phyloP scores from a whole-genome alignment of 805 yeast genomes.

The Monosporozyma yasuniensis region DNA sequence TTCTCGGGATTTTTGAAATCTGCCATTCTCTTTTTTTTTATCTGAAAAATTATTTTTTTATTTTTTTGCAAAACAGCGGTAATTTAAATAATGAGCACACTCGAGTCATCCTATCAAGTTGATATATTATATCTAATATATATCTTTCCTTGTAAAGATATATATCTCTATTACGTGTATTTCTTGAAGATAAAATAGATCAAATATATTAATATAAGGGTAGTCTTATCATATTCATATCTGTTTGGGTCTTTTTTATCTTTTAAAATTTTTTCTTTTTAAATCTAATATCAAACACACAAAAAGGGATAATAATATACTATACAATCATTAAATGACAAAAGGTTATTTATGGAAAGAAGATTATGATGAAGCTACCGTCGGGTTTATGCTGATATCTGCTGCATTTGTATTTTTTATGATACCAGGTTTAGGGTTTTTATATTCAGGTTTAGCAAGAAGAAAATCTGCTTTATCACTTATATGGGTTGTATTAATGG shows the following conservation, averaged over 20 bases:
- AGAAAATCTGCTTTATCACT: conserved; percentile 82
- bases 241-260: too few relatives aligned
- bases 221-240: too few relatives aligned
- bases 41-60: not conserved
- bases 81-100: not conserved
- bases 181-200: too few relatives aligned
- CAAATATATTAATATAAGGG: too few relatives aligned
- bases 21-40: not conserved
- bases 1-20: too few relatives aligned
- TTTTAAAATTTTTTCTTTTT: too few relatives aligned
- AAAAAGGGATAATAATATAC: not conserved
- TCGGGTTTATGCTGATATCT: conserved; percentile 47
- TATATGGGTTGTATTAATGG: conserved; percentile 71
- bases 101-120: not conserved
- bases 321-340: conserved; percentile 2
- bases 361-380: conserved; percentile 39
- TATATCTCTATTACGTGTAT: too few relatives aligned
- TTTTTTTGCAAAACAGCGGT: not conserved
- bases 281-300: not conserved
- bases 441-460: conserved; percentile 85
- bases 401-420: conserved; percentile 73
- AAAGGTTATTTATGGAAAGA: conserved; percentile 24
- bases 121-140: not conserved
- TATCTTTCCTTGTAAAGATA: not conserved
- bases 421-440: conserved; percentile 91